Evolutionary conservation across 192 early-diverging fungal genomes (phyloP), one percentile per base, ranked within the genome.

Genomic region (Coemansia sp.): DNA sequence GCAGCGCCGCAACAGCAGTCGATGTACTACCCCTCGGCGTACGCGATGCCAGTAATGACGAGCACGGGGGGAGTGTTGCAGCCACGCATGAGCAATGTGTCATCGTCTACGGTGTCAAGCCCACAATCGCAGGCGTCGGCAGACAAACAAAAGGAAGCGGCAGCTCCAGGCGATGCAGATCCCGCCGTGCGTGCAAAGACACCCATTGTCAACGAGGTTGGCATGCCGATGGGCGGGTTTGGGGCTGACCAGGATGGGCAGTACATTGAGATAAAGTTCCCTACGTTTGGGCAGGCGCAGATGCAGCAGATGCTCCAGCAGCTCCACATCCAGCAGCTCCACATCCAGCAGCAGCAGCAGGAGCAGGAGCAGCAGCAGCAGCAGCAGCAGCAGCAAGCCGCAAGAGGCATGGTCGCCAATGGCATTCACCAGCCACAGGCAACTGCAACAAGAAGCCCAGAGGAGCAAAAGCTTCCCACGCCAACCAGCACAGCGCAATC

Each of bases 221-320:
- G 69, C 0, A 60, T 66, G 35, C 69, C 73, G 0, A 69, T 75
- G 73, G 78, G 78, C 49, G 73, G 73, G 39, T 81, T 72, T 59
- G 78, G 78, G 15, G 38, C 51, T 2, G 78, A 81, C 67, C 73
- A 75, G 63, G 73, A 72, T 48, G 78, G 78, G 9, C 78, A 81
- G 73, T 81, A 81, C 44, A 81, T 81, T 68, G 78, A 81, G 69
- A 81, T 81, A 46, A 81, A 81, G 73, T 81, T 81, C 52, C 78
- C 78, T 33, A 75, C 78, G n/a, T 75, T 81, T 44, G 78, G 78
- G n/a, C 78, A 75, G 64, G 66, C 60, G 9, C 78, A 80, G 53
- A 58, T 80, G 69, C 78, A 80, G 72, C 78, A 80, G 53, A 80
- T 80, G 78, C 66, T 80, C n/a, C 78, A 80, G 72, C 78, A 80